Evolutionary conservation across 768 basidiomycete genomes (phyloP), one percentile per base, ranked within the genome.

Genomic region (Lactifluus hygrophoroides): DNA sequence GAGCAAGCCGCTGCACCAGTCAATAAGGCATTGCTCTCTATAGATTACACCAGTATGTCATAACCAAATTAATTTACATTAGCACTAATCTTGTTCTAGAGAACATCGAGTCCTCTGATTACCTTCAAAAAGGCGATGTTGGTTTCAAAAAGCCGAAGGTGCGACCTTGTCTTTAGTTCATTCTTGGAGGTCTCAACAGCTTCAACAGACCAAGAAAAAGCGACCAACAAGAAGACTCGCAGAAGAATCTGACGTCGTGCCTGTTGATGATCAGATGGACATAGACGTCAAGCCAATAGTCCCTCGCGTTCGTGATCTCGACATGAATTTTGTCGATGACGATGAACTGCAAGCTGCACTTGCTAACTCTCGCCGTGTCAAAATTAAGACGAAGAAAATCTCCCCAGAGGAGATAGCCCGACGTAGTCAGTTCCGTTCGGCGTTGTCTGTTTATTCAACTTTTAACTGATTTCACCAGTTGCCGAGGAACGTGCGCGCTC

Each of bases 141-240:
- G 94, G 92, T 3, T 98, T 98, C 74, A 98, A 96, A 76, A 97
- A 95, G 70, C 84, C 84, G 3, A 97, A 94, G 78, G 91, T 86
- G 56, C 45, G 74, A 62, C 23, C 47, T 45, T 14, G 51, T 7
- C 3, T 44, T 51, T 37, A 16, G 37, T 23, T 34, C 28, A 37
- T 17, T 35, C 46, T n/a, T 1, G 5, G 17, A 37, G 3, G 50
- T 16, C 47, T 32, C 51, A 37, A 52, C 42, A 38, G 46, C 49
- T 43, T 40, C 8, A 66, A 14, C 34, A 94, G 91, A 90, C 86
- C 35, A 99, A 94, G 76, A 98, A 96, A 80, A 96, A 94, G 70
- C 84, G 89, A 7, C 75, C 86, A 5, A 81, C 83, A 16, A 79
- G 91, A 40, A 80, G 87, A 52, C 80, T 75, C 3, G 79, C 79